Percentiles rank a stretch among this genome's conserved stretches.
These are phyloP conservation scores for Malassezia arunalokei DNA, from an alignment of 1,284 basidiomycete genomes.

Conservation along the genomic window DNA sequence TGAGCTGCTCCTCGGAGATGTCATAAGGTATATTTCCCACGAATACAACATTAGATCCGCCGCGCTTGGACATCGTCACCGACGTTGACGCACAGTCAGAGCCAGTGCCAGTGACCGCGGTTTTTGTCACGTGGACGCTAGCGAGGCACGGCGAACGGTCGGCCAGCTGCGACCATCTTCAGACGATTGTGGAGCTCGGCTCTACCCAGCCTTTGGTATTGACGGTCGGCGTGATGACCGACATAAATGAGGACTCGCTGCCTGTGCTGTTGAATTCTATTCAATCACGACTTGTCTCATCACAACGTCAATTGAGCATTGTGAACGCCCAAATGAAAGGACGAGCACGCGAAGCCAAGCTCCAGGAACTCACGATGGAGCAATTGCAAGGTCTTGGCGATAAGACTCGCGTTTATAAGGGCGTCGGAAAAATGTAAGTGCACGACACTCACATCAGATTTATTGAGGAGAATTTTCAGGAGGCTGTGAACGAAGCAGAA, in stretches of 20 bases:
- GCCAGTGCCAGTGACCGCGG: too few species aligned
- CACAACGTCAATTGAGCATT: conserved; percentile 13
- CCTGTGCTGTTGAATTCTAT: conserved; percentile 12
- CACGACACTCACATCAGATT: conserved; percentile 8
- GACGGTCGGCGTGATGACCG: neutral
- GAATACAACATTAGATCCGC: conserved; percentile 18
- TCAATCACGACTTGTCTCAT: conserved; percentile 6
- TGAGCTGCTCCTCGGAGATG: conserved; percentile 44
- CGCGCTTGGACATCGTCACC: conserved; percentile 8
- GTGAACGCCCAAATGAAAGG: conserved; percentile 14
- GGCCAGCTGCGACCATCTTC: too few species aligned
- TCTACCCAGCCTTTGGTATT: too few species aligned
- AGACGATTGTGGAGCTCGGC: too few species aligned
- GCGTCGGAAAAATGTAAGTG: conserved; percentile 17
- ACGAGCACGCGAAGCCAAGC: conserved; percentile 10
- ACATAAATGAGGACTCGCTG: conserved; percentile 8
- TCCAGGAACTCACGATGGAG: conserved; percentile 12
- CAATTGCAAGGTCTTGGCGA: conserved; percentile 10
- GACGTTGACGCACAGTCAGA: too few species aligned
- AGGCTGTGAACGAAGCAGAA: neutral
- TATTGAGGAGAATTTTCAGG: conserved; percentile 5
- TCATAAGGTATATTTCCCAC: conserved; percentile 46
- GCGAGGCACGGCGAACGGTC: too few species aligned
- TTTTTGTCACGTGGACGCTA: too few species aligned
- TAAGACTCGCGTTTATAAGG: conserved; percentile 9